Conservation (phyloP, 495 filamentous ascomycete genomes). For the Penicillium flavigenum region DNA sequence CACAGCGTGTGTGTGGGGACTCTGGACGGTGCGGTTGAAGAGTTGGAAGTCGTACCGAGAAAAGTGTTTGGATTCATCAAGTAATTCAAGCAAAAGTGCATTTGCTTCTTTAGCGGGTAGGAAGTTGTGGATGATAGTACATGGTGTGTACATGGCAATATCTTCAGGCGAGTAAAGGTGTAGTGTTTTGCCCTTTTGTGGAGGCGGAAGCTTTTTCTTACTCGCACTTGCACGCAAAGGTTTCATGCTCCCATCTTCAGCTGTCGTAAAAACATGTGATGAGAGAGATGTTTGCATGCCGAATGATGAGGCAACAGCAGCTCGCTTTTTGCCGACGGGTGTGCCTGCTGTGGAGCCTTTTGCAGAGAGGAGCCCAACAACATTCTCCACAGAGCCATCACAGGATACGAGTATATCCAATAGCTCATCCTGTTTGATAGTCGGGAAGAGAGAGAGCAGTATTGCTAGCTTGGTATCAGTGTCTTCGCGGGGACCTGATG, state of each 20-base stretch:
- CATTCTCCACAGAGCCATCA: slow-evolving; percentile 71
- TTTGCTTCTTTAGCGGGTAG: slow-evolving; percentile 69
- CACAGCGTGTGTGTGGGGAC: slow-evolving; percentile 76
- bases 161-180: slow-evolving; percentile 79
- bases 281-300: slow-evolving; percentile 42
- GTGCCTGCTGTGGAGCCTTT: slow-evolving; percentile 16
- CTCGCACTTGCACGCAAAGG: slow-evolving; percentile 43
- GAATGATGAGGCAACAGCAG: slow-evolving; percentile 18
- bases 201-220: slow-evolving; percentile 37
- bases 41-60: slow-evolving; percentile 72
- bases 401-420: slow-evolving; percentile 76
- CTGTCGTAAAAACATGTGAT: slow-evolving; percentile 45
- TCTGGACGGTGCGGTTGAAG: slow-evolving; percentile 80
- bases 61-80: slow-evolving; percentile 75
- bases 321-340: slow-evolving; percentile 33
- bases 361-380: slow-evolving; percentile 51
- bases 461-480: slow-evolving; percentile 85
- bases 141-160: slow-evolving; percentile 77
- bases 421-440: slow-evolving; percentile 59
- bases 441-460: slow-evolving; percentile 71
- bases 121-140: slow-evolving; percentile 90
- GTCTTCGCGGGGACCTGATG: slow-evolving; percentile 47
- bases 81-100: slow-evolving; percentile 68
- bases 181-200: slow-evolving; percentile 76
- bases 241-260: slow-evolving; percentile 25